Percentiles rank a stretch among this genome's conserved stretches.
phyloP scores from a whole-genome alignment of 139 green algal species.

The Dunaliella primolecta region DNA sequence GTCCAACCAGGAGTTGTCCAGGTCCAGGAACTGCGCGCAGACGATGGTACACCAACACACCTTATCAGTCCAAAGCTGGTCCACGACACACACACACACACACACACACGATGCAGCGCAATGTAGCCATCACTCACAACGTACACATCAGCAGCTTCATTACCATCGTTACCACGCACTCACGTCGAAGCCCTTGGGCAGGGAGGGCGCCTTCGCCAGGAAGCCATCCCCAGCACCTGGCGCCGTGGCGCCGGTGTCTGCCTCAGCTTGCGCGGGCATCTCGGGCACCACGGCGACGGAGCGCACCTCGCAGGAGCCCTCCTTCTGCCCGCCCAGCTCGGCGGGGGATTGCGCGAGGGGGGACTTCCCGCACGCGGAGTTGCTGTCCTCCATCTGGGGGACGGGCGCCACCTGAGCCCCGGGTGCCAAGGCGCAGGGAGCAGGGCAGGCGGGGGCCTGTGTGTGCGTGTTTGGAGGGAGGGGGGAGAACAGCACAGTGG shows the following conservation, averaged over 20 bases:
- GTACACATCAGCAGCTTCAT: too few relatives aligned
- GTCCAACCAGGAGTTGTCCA: conserved; percentile 48
- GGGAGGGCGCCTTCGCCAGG: not conserved
- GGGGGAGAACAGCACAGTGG: too few relatives aligned
- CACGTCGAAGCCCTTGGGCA: conserved; percentile 43
- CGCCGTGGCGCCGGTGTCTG: not conserved
- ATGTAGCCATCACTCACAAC: too few relatives aligned
- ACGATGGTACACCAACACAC: not conserved
- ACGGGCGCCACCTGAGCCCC: not conserved
- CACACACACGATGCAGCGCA: too few relatives aligned
- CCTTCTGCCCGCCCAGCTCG: not conserved
- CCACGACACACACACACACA: too few relatives aligned
- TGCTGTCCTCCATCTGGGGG: not conserved
- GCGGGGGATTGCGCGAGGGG: not conserved
- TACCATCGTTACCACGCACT: too few relatives aligned
- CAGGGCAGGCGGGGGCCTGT: too few relatives aligned
- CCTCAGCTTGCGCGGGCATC: not conserved
- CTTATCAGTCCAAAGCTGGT: not conserved
- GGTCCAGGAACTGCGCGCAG: conserved; percentile 36
- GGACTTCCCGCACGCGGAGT: not conserved
- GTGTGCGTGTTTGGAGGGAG: too few relatives aligned
- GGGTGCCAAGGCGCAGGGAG: not conserved
- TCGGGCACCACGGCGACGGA: not conserved
- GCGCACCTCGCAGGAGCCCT: not conserved
- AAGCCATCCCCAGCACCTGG: not conserved